Conservation (phyloP, 257 asterid genomes). For the Haberlea rhodopensis region DNA sequence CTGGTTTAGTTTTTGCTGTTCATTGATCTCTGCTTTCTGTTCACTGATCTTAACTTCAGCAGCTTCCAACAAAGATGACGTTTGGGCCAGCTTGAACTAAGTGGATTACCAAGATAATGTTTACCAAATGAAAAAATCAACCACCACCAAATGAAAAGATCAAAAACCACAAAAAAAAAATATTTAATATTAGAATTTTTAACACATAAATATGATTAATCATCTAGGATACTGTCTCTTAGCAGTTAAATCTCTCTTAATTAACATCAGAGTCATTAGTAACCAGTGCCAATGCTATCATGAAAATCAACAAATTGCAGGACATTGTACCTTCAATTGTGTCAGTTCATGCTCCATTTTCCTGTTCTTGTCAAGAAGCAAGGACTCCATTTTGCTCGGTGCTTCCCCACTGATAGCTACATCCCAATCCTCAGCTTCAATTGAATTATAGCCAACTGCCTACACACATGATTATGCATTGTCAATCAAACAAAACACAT, state of each 20-base stretch:
- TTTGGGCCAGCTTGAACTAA: slow-evolving; percentile 85
- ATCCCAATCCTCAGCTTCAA: slow-evolving; percentile 99
- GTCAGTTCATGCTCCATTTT: slow-evolving; percentile 98
- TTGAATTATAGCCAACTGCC: slow-evolving; percentile 99
- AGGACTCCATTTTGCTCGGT: slow-evolving; percentile 93
- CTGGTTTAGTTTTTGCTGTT: slow-evolving; percentile 89
- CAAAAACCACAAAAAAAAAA: no score
- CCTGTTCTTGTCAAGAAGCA: slow-evolving; percentile 96
- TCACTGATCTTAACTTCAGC: slow-evolving; percentile 71
- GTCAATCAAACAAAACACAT: slow-evolving; percentile 13
- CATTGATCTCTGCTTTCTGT: slow-evolving; percentile 57
- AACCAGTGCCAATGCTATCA: slow-evolving; percentile 4
- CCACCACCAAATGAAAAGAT: no score
- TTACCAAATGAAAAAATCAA: slow-evolving; percentile 19
- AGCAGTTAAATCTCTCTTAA: slow-evolving; percentile 19
- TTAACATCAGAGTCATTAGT: slow-evolving; percentile 1
- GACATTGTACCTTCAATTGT: slow-evolving; percentile 66
- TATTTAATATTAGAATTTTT: no score
- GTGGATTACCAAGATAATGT: slow-evolving; percentile 26
- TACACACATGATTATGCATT: slow-evolving; percentile 30
- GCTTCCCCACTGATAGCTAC: slow-evolving; percentile 96
- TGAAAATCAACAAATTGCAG: slow-evolving; percentile 16
- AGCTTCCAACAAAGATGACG: slow-evolving; percentile 74
- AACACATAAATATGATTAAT: not conserved
- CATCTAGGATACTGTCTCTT: slow-evolving; percentile 11